A percentile compares a stretch with the other conserved stretches of the same genome.
These are phyloP conservation scores for Sanguinoderma infundibulare DNA, from an alignment of 1,284 basidiomycete species.

Conservation along the genomic window DNA sequence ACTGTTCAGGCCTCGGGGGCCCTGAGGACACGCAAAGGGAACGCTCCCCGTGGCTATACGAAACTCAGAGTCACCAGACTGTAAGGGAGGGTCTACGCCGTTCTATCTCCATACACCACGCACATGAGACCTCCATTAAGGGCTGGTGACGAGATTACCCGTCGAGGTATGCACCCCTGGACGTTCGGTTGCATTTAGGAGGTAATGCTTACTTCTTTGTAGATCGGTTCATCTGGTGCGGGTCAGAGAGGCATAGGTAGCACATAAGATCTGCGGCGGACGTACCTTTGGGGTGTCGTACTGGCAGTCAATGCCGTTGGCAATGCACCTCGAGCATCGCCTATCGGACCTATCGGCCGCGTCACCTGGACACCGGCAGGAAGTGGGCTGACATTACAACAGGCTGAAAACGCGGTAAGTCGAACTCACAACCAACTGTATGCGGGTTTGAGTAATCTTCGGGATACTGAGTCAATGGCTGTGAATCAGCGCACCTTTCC, in stretches of 20 bases:
- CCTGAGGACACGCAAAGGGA: no score
- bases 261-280: background rate
- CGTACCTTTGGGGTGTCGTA: conserved; percentile 49
- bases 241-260: background rate
- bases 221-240: background rate
- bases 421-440: conserved; percentile 11
- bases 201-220: background rate
- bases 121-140: no score
- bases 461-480: background rate
- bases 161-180: no score
- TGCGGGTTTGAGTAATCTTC: background rate
- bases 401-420: background rate
- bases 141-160: background rate
- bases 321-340: conserved; percentile 78
- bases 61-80: no score
- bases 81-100: no score
- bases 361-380: conserved; percentile 27
- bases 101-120: no score
- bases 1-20: no score
- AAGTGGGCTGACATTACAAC: background rate
- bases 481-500: conserved; percentile 61
- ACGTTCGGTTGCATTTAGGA: background rate
- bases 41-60: no score
- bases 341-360: conserved; percentile 57
- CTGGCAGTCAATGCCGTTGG: conserved; percentile 75